A percentile compares a stretch with the other conserved stretches of the same genome.
Evolutionary conservation across 2,329 filamentous ascomycete genomes (phyloP).

Genomic region (Fusarium bulbicola): DNA sequence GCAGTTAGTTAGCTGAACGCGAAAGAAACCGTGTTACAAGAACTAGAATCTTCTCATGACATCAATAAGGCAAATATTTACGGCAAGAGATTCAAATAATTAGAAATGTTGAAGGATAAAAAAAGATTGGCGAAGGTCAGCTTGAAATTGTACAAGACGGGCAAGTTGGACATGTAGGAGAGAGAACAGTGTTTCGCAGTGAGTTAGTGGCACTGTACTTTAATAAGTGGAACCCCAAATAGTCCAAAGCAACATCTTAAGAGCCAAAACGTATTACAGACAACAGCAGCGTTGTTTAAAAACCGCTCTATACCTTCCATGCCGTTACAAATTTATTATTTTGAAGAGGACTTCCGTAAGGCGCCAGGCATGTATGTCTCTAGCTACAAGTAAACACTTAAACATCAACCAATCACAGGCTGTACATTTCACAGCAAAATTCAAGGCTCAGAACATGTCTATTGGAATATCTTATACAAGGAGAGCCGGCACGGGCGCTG

Average conservation of each 20-base stretch:
- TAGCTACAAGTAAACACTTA: not conserved
- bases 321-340: not conserved
- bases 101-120: not conserved
- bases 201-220: conserved; percentile 28
- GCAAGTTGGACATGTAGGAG: conserved; percentile 11
- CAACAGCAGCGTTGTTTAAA: not conserved
- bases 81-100: not conserved
- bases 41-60: not conserved
- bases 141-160: conserved; percentile 17
- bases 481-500: conserved; percentile 42
- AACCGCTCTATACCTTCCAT: not conserved
- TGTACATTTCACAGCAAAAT: conserved; percentile 41
- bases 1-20: not conserved
- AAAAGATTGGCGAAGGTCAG: not conserved
- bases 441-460: conserved; percentile 44
- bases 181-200: conserved; percentile 18
- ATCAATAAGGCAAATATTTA: not conserved
- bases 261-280: not conserved
- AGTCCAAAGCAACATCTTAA: not conserved
- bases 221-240: not conserved
- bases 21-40: too few species aligned
- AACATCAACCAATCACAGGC: conserved; percentile 35
- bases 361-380: not conserved
- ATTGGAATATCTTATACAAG: conserved; percentile 53
- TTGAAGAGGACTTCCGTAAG: not conserved